These are phyloP conservation scores for Porpolomopsis calyptriformis DNA, from an alignment of 768 basidiomycete species.

Conservation along the genomic window DNA sequence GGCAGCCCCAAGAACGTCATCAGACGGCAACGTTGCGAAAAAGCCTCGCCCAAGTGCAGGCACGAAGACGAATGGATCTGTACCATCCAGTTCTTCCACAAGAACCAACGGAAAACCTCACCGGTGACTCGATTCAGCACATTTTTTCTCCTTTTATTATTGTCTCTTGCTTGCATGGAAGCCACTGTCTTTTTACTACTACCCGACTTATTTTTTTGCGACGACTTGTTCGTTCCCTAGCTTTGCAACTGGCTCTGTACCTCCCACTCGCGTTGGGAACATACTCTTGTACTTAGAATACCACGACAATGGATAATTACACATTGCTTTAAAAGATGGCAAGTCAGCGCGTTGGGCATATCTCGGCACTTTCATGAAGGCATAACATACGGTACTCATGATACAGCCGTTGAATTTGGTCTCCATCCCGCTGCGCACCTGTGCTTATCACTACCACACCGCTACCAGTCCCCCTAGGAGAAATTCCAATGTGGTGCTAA, in stretches of 20 bases:
- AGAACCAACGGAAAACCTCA: slow-evolving; percentile 54
- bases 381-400: background rate
- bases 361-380: background rate
- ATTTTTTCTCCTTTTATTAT: slow-evolving; percentile 5
- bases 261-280: background rate
- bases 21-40: slow-evolving; percentile 41
- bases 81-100: slow-evolving; percentile 30
- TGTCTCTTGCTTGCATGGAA: background rate
- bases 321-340: slow-evolving; percentile 6
- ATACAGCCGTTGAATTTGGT: too few species aligned
- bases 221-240: too few species aligned
- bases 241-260: too few species aligned
- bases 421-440: too few species aligned
- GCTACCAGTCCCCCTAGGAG: too few species aligned
- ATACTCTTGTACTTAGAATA: slow-evolving; percentile 4
- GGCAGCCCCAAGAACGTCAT: slow-evolving; percentile 48
- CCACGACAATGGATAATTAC: slow-evolving; percentile 6
- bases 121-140: slow-evolving; percentile 30
- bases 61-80: slow-evolving; percentile 44
- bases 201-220: too few species aligned
- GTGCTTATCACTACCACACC: too few species aligned
- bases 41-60: slow-evolving; percentile 46
- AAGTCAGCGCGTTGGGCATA: background rate
- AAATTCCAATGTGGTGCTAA: too few species aligned
- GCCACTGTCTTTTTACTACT: too few species aligned